phyloP scores from a whole-genome alignment of 1,284 basidiomycete species.

The Mycena citricolor region DNA sequence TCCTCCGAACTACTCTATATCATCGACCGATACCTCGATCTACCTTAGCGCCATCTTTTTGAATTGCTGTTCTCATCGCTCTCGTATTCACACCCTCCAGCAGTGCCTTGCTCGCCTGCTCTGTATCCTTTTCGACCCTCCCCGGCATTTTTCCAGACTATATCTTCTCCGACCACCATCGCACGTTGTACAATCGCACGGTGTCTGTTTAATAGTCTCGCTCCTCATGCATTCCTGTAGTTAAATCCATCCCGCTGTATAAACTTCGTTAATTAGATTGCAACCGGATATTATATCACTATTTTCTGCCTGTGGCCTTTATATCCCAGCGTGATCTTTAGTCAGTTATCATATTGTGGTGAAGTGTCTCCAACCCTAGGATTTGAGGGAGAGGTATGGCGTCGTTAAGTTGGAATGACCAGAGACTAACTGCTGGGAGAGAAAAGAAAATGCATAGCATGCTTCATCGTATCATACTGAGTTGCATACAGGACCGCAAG shows the following conservation, averaged over 20 bases:
- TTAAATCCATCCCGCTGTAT: conserved; percentile 22
- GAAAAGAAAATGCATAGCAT: conserved; percentile 12
- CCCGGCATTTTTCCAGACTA: conserved; percentile 23
- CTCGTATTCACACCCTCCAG: conserved; percentile 25
- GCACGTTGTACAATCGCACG: too few relatives aligned
- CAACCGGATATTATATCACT: conserved; percentile 26
- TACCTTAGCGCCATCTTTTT: conserved; percentile 37
- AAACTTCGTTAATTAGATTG: conserved; percentile 25
- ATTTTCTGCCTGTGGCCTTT: too few relatives aligned
- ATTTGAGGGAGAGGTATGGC: not conserved
- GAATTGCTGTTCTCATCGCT: conserved; percentile 33
- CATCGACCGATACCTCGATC: conserved; percentile 21
- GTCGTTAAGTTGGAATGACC: not conserved
- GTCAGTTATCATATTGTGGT: not conserved
- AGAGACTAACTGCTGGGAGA: not conserved
- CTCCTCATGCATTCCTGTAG: conserved; percentile 22
- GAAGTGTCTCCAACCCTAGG: not conserved
- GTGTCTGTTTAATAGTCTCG: conserved; percentile 18
- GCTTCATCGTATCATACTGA: conserved; percentile 23
- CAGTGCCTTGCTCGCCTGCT: conserved; percentile 42
- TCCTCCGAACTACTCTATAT: conserved; percentile 20
- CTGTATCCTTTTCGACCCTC: conserved; percentile 22
- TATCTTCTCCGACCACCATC: conserved; percentile 22
- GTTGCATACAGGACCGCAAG: conserved; percentile 22
- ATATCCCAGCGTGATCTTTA: too few relatives aligned